Evolutionary conservation across 2,329 filamentous ascomycete genomes (phyloP).

Genomic region (Eutypa lata): DNA sequence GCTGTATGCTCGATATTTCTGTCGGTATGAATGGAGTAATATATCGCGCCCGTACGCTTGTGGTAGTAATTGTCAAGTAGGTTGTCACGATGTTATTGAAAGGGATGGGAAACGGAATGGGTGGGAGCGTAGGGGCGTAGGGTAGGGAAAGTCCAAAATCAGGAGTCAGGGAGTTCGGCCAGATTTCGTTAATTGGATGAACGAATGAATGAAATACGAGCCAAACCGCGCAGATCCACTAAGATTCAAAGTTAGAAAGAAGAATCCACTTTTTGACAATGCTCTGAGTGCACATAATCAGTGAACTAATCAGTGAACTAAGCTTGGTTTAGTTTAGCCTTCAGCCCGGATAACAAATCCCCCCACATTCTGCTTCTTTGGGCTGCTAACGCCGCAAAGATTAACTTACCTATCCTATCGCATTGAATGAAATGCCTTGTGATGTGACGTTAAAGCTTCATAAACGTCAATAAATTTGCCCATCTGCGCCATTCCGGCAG

Average conservation of each 20-base stretch:
- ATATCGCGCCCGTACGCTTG: too few relatives aligned
- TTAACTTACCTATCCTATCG: not conserved
- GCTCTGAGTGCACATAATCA: not conserved
- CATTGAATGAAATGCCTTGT: not conserved
- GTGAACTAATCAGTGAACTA: not conserved
- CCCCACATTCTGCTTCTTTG: too few relatives aligned
- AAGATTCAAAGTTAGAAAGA: not conserved
- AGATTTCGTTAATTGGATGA: constrained; percentile 24
- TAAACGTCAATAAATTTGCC: too few relatives aligned
- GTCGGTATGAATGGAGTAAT: not conserved
- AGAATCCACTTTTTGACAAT: not conserved
- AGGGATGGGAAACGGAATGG: too few relatives aligned
- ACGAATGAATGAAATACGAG: constrained; percentile 9
- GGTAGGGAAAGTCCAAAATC: not conserved
- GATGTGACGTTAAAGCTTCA: too few relatives aligned
- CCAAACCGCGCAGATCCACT: not conserved
- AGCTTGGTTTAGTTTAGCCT: not conserved
- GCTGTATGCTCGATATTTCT: not conserved
- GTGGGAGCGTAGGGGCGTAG: not conserved
- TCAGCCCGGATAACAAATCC: too few relatives aligned
- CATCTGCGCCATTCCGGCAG: too few relatives aligned
- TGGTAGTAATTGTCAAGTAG: too few relatives aligned
- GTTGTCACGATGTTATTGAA: too few relatives aligned
- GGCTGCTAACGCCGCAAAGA: not conserved
- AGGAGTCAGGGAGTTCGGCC: constrained; percentile 18